Percentiles rank a stretch among this genome's conserved stretches.
phyloP scores from a whole-genome alignment of 2,329 filamentous ascomycete species.

The Verticillium longisporum region DNA sequence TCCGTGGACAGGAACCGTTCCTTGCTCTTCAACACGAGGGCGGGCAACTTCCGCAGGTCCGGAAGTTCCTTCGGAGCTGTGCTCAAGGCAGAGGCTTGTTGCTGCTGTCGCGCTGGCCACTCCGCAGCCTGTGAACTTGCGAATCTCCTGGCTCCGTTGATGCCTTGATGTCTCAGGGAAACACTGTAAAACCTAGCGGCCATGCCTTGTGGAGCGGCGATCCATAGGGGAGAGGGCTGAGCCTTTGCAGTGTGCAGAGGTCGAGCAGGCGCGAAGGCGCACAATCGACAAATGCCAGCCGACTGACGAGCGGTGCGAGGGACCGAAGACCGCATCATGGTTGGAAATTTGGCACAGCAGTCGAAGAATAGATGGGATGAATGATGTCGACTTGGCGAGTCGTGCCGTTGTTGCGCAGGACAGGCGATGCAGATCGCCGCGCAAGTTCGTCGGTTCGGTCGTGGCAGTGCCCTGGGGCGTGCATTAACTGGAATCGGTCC shows the following conservation, averaged over 20 bases:
- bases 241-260: slow-evolving; percentile 12
- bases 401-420: background rate
- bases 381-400: slow-evolving; percentile 1
- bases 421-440: background rate
- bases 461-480: background rate
- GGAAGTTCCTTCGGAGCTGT: slow-evolving; percentile 17
- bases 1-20: slow-evolving; percentile 35
- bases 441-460: background rate
- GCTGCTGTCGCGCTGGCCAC: slow-evolving; percentile 1
- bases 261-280: slow-evolving; percentile 25
- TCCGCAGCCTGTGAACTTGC: background rate
- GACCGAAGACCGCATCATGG: slow-evolving; percentile 30
- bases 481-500: background rate
- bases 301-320: slow-evolving; percentile 12
- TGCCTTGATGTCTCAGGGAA: slow-evolving; percentile 2
- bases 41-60: slow-evolving; percentile 31
- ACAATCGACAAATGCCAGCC: slow-evolving; percentile 35
- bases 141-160: slow-evolving; percentile 1
- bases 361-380: background rate
- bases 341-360: background rate
- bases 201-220: slow-evolving; percentile 4
- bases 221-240: slow-evolving; percentile 3
- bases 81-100: background rate
- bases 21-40: slow-evolving; percentile 33
- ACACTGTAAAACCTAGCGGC: slow-evolving; percentile 6